A percentile compares a stretch with the other conserved stretches of the same genome.
phyloP scores from a whole-genome alignment of 2,329 filamentous ascomycete genomes.

The Colletotrichum costaricense region DNA sequence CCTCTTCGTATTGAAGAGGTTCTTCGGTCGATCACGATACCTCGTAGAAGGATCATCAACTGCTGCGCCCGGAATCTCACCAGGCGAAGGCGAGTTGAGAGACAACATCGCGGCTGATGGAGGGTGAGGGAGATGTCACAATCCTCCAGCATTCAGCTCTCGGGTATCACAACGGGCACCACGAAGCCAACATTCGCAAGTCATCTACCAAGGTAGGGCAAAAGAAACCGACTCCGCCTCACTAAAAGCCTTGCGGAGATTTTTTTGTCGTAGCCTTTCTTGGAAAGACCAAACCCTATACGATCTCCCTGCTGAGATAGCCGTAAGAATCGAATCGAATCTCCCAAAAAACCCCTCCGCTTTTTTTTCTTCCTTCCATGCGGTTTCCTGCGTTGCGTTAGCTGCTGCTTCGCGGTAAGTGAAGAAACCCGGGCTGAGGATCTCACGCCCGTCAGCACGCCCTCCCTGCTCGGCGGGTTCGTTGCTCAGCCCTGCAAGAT shows the following conservation, averaged over 20 bases:
- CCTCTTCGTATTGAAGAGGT: too few relatives aligned
- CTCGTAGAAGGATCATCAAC: conserved; percentile 6
- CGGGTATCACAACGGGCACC: background rate
- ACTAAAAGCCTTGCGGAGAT: background rate
- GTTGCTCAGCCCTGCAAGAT: conserved; percentile 15
- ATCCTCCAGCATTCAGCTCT: background rate
- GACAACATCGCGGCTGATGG: background rate
- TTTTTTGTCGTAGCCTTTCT: background rate
- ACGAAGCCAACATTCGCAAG: background rate
- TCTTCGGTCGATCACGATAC: background rate
- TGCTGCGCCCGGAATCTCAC: background rate
- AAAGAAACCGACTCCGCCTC: background rate
- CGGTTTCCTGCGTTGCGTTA: background rate
- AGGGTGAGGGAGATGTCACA: background rate
- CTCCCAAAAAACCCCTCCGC: background rate
- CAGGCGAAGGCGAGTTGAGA: background rate
- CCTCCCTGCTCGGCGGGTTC: background rate
- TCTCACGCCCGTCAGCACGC: background rate
- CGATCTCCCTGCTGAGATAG: too few relatives aligned
- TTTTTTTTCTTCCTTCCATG: background rate
- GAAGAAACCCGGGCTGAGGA: background rate
- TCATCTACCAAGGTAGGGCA: background rate
- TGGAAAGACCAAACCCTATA: too few relatives aligned
- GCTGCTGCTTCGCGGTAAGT: background rate
- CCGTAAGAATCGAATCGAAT: too few relatives aligned